Evolutionary conservation across 441 rosid species (phyloP), one percentile per base, ranked within the genome.

Genomic region (Dalechampia spathulata): DNA sequence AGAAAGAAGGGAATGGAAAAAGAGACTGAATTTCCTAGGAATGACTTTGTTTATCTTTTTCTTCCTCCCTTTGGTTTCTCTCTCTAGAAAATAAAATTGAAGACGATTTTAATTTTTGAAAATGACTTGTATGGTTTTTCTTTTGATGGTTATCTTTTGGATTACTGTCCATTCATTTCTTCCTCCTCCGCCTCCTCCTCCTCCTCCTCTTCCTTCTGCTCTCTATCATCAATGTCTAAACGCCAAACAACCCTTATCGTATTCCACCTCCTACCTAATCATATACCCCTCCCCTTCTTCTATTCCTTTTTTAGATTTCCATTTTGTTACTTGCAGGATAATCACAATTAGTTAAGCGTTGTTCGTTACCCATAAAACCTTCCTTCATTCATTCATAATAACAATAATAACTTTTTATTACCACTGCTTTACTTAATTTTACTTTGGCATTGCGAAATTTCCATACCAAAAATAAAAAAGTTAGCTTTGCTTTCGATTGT

Each of bases 141-240:
- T 55, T 66, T 62, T 45, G 64, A 44, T 30, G 28, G 58, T 45
- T 38, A 49, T 66, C 59, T 61, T n/a, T n/a, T n/a, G 40, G 27
- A 49, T 54, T 63, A 44, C 13, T 45, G 72, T 66, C 75, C 77
- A 51, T 39, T 46, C 68, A 8, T 57, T 63, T 44, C 20, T 4
- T 34, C n/a, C n/a, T n/a, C n/a, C n/a, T n/a, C n/a, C n/a, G n/a
- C n/a, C n/a, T n/a, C n/a, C n/a, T n/a, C n/a, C 16, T 28, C 2
- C 30, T 27, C 2, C 22, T 22, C 2, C 55, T 12, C n/a, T 16
- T 37, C 46, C 10, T 17, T 37, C 16, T 15, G n/a, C n/a, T n/a
- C n/a, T n/a, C n/a, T n/a, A n/a, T n/a, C n/a, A n/a, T n/a, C n/a
- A n/a, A 9, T 5, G 2, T 15, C 47, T 13, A 34, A 14, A 12